These are phyloP conservation scores for Ustilago trichophora DNA, from an alignment of 1,284 basidiomycete species.

Conservation along the genomic window DNA sequence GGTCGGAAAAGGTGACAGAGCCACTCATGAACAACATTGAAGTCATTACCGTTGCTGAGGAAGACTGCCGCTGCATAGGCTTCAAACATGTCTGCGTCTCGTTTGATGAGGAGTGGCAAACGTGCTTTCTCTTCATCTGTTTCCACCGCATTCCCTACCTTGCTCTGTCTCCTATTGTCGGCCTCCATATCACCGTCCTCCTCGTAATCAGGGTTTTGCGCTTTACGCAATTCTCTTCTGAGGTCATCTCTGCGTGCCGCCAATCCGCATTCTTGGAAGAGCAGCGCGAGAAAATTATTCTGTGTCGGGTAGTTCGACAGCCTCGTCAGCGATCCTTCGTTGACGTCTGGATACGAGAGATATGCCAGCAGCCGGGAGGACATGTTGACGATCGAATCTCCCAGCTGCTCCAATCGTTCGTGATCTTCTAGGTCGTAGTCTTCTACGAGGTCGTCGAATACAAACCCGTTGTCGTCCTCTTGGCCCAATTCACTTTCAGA, in stretches of 20 bases:
- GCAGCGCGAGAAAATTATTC: conserved; percentile 43
- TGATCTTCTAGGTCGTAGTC: conserved; percentile 49
- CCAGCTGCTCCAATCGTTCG: conserved; percentile 45
- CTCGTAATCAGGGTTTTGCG: not conserved
- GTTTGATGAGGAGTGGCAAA: conserved; percentile 34
- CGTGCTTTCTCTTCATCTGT: conserved; percentile 19
- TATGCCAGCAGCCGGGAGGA: conserved; percentile 42
- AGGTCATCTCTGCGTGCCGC: conserved; percentile 19
- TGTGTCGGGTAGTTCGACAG: conserved; percentile 47
- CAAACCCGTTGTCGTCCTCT: not conserved
- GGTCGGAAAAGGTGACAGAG: conserved; percentile 35
- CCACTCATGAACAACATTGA: conserved; percentile 44
- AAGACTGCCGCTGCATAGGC: conserved; percentile 47
- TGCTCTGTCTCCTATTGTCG: not conserved
- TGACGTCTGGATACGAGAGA: conserved; percentile 38
- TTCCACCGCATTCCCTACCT: not conserved
- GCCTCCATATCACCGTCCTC: not conserved
- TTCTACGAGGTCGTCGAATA: conserved; percentile 31
- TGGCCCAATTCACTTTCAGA: too few relatives aligned
- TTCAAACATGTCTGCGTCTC: conserved; percentile 50
- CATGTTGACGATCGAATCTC: conserved; percentile 52
- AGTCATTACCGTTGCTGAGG: conserved; percentile 31
- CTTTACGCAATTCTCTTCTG: conserved; percentile 13
- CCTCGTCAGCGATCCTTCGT: conserved; percentile 38
- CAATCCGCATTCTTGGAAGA: conserved; percentile 41